Base-by-base conservation (phyloP, 202 grass and related monocot genomes). In the Digitaria exilis region DNA sequence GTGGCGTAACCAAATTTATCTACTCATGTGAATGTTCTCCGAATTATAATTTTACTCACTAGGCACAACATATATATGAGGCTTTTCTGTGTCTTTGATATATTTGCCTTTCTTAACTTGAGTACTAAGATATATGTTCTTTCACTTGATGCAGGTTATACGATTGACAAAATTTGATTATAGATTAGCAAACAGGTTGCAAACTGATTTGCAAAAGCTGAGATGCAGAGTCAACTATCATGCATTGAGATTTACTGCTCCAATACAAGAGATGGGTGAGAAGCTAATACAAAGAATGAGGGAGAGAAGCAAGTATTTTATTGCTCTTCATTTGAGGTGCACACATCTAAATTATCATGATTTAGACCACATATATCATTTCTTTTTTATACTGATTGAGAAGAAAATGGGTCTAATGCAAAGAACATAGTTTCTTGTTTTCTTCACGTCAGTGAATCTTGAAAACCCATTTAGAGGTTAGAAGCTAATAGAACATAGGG, bases 151-250 rank as follows among this genome's bases (percentile, higher is more conserved):
- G 88, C 88, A 98, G 95, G 90, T 93, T 83, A 87, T 98, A 80
- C 93, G 91, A 70, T 80, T 98, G 71, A 98, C 92, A 13, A 98
- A 98, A 86, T 98, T 93, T 80, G 95, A 98, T 88, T 98, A 98
- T 84, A 91, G 95, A 39, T 80, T 98, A 82, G 85, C 95, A 71
- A 98, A 98, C 80, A 93, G 84, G 82, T 82, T 98, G 82, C 90
- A 98, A 49, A 85, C 82, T 76, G 96, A 98, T 72, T 83, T 95
- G 46, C 96, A 98, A 71, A 98, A 98, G 78, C 69, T 98, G 80
- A 86, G 96, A 77, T 98, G 96, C 76, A 98, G 92, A 92, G 90
- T 95, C 26, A 98, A 98, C 70, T 98, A 98, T 84, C 87, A 92
- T 76, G 87, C 87, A 6, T 82, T 98, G 75, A 88, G 75, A 91